Base-by-base conservation (phyloP, 2,329 filamentous ascomycete genomes). In the Talaromyces verruculosus region DNA sequence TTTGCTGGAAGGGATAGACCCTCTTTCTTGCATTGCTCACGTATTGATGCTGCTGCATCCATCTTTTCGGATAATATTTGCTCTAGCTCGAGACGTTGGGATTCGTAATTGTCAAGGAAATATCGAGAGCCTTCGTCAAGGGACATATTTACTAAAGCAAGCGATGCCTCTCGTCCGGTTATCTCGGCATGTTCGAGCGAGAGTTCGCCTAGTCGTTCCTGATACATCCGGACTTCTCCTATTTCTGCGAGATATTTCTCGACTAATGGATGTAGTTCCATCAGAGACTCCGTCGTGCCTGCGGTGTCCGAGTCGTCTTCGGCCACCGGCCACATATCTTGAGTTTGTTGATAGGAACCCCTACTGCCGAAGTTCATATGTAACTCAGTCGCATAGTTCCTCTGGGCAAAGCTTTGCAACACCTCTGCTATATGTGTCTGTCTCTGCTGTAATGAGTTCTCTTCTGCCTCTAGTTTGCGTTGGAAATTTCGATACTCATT, bases 401-500 rank as follows among this genome's bases (percentile, higher is more conserved):
- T 43, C 8, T 3, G 13, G 8, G 61, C 22, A 30, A 66, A 49
- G 1, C 53, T 62, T 22, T 33, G 37, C 15, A 71, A 57, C 1
- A 63, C 51, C 7, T 35, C 41, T 15, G 66, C 64, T 11, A 75
- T 65, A n/a, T 67, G 55, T 64, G 68, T 61, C 68, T 72, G 43
- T 65, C 67, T 55, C 35, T 69, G 65, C 19, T 66, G 65, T n/a
- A 77, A 68, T 15, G 61, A 39, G 37, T 69, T 71, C 51, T 77
- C 74, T n/a, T 71, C 65, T n/a, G 67, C 65, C 49, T 70, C 70
- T 39, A 76, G 61, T n/a, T 70, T 66, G 22, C 72, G 70, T 62
- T 77, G 74, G 3, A 68, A 61, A n/a, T 69, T 45, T 28, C 72
- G 65, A 49, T 74, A 73, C 11, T 67, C 68, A 25, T 67, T 64